Evolutionary conservation across 164 flowering plant genomes (phyloP).

Genomic region (Kingdonia uniflora): DNA sequence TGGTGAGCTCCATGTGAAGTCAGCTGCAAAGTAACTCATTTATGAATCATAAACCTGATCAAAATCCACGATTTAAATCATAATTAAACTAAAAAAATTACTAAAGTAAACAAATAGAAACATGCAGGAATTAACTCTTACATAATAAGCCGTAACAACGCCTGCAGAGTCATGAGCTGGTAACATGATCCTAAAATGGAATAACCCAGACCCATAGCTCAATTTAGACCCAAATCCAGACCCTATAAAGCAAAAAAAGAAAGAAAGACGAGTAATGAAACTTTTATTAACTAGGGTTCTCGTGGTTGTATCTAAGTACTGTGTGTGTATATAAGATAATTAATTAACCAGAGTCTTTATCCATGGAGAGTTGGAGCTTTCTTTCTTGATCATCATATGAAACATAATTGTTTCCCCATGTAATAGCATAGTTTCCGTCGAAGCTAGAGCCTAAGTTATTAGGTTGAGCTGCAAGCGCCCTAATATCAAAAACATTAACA

Average conservation of each 20-base stretch:
- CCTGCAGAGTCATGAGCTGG: not conserved
- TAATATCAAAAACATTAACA: no score
- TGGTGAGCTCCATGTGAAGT: not conserved
- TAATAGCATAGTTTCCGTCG: slow-evolving; percentile 25
- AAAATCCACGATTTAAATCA: not conserved
- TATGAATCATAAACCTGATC: not conserved
- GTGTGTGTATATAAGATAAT: no score
- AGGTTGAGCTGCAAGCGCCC: not conserved
- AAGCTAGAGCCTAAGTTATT: no score
- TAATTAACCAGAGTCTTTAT: slow-evolving; percentile 27
- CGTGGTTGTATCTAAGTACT: no score
- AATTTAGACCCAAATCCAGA: slow-evolving; percentile 1
- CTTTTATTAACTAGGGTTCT: no score
- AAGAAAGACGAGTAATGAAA: no score
- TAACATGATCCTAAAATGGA: not conserved
- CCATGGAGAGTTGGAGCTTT: slow-evolving; percentile 41
- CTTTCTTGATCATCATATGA: slow-evolving; percentile 22
- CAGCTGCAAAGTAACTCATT: not conserved
- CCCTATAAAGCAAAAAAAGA: not conserved
- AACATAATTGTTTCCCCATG: slow-evolving; percentile 36
- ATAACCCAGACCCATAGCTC: not conserved
- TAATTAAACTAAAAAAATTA: not conserved
- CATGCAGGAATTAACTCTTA: not conserved
- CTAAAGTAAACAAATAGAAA: not conserved
- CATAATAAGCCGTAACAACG: slow-evolving; percentile 1